Conservation (phyloP, 1,284 basidiomycete genomes). For the Meira miltonrushii region DNA sequence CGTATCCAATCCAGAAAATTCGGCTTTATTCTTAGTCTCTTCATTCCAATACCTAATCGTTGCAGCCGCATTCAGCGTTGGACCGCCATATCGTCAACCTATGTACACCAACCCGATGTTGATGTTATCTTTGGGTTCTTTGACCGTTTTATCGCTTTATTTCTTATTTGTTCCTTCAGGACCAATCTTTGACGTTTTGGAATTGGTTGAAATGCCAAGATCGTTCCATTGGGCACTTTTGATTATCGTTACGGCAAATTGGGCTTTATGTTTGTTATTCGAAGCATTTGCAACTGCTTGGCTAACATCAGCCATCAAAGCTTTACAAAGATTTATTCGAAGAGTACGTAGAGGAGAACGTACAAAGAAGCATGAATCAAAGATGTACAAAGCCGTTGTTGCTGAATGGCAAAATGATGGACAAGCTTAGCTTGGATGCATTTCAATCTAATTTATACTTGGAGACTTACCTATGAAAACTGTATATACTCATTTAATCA, state of each 20-base stretch:
- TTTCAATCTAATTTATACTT: too few relatives aligned
- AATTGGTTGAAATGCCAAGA: conserved; percentile 71
- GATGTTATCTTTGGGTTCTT: conserved; percentile 30
- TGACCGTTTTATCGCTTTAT: conserved; percentile 35
- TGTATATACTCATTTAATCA: too few relatives aligned
- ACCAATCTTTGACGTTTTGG: conserved; percentile 64
- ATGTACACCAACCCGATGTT: conserved; percentile 78
- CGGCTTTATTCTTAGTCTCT: conserved; percentile 83
- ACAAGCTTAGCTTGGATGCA: conserved; percentile 15
- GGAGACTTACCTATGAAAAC: too few relatives aligned
- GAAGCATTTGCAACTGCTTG: conserved; percentile 57
- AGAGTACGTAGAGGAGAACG: conserved; percentile 2
- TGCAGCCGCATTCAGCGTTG: conserved; percentile 93
- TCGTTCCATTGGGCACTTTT: conserved; percentile 68
- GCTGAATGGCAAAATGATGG: conserved; percentile 32
- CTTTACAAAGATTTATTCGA: conserved; percentile 19
- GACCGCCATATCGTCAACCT: conserved; percentile 87
- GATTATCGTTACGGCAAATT: conserved; percentile 68
- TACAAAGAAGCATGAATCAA: conserved; percentile 17
- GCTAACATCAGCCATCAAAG: conserved; percentile 29
- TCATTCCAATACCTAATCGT: conserved; percentile 98
- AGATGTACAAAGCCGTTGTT: conserved; percentile 38
- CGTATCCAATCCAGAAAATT: conserved; percentile 89
- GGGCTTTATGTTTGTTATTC: conserved; percentile 68
- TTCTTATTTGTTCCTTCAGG: conserved; percentile 59